These are phyloP conservation scores for Candida cerambycidarum DNA, from an alignment of 805 yeast genomes.

Conservation along the genomic window DNA sequence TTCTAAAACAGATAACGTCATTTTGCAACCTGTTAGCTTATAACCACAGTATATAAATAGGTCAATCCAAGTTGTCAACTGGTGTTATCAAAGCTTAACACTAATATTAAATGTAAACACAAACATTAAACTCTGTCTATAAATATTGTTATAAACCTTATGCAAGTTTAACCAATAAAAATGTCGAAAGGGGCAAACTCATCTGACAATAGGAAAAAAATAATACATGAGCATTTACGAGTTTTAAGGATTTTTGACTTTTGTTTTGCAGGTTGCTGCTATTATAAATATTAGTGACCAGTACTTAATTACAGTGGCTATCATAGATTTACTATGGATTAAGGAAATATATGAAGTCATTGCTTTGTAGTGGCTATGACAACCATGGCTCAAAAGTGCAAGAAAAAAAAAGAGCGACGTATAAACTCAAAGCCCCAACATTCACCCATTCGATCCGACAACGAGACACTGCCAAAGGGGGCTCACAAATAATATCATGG, in stretches of 20 bases:
- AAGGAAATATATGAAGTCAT: too few relatives aligned
- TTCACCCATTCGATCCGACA: not conserved
- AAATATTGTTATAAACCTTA: not conserved
- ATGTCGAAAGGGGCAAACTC: conserved; percentile 1
- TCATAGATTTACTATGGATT: too few relatives aligned
- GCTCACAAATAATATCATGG: not conserved
- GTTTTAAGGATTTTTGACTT: too few relatives aligned
- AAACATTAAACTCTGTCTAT: not conserved
- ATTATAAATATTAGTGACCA: too few relatives aligned
- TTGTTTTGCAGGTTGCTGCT: too few relatives aligned
- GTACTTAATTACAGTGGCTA: too few relatives aligned
- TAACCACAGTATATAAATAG: too few relatives aligned
- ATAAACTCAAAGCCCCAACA: conserved; percentile 1
- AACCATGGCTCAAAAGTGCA: conserved; percentile 2
- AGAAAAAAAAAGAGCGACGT: not conserved
- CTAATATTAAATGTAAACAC: too few relatives aligned
- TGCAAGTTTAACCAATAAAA: not conserved
- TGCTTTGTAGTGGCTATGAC: conserved; percentile 4
- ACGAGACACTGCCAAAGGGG: conserved; percentile 1
- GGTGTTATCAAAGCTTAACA: too few relatives aligned
- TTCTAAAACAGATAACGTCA: too few relatives aligned
- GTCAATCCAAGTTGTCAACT: too few relatives aligned
- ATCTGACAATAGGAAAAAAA: not conserved
- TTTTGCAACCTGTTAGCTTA: too few relatives aligned
- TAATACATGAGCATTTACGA: not conserved